Conservation (phyloP, 148 eudicot genomes). For the Simmondsia chinensis region DNA sequence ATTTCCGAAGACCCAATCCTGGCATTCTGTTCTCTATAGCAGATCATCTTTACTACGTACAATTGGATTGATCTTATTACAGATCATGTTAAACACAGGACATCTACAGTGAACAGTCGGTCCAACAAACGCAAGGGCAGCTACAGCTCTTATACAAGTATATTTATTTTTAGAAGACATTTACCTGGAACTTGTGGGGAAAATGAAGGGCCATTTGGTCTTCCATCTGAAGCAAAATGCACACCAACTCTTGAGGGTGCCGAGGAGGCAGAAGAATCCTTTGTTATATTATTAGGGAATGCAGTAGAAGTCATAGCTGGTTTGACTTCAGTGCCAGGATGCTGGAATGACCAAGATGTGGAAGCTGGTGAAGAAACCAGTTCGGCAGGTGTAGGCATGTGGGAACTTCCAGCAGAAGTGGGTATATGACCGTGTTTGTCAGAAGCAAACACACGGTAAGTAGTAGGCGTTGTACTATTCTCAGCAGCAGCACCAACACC, state of each 20-base stretch:
- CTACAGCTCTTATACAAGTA: too few relatives aligned
- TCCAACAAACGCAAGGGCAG: too few relatives aligned
- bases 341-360: conserved; percentile 43
- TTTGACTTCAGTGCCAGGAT: conserved; percentile 39
- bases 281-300: conserved; percentile 34
- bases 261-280: conserved; percentile 27
- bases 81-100: too few relatives aligned
- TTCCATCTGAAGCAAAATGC: conserved; percentile 44
- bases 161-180: too few relatives aligned
- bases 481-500: conserved; percentile 31
- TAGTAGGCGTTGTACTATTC: conserved; percentile 26
- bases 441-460: conserved; percentile 27
- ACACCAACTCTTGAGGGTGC: conserved; percentile 39
- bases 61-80: too few relatives aligned
- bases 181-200: conserved; percentile 55
- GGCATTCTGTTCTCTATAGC: too few relatives aligned
- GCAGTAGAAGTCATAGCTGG: conserved; percentile 29
- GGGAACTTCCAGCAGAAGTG: conserved; percentile 35
- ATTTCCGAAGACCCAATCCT: too few relatives aligned
- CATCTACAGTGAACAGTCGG: too few relatives aligned
- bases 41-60: too few relatives aligned
- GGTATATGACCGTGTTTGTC: conserved; percentile 45
- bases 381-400: conserved; percentile 29
- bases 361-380: conserved; percentile 41
- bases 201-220: conserved; percentile 43